Base-by-base conservation (phyloP, 441 rosid species). In the Populus hybrid region DNA sequence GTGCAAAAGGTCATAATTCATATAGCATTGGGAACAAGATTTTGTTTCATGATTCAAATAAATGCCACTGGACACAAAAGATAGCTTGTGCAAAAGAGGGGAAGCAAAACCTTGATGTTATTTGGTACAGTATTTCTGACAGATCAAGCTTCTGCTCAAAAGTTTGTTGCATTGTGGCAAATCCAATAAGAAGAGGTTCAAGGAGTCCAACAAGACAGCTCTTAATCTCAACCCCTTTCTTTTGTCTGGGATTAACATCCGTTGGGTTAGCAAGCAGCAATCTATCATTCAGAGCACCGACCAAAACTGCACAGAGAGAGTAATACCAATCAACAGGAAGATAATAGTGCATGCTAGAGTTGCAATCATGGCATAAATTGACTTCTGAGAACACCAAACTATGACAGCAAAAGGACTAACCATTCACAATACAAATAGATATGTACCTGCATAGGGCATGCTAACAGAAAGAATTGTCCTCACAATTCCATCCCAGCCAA, bases 401-500 rank as follows among this genome's bases (percentile, higher is more conserved):
- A 16, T 63, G 45, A 71, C 2, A 78, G 9, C 3, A 20, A 73
- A 33, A 2, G 59, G 40, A 18, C 38, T 69, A 53, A 59, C 42
- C n/a, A 72, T 71, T 72, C 42, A 72, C 4, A 76, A 61, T 64
- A 68, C 29, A 71, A 80, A 40, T 69, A 79, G 76, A 70, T 68
- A 72, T 63, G 71, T 80, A 94, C 99, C 98, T 84, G 99, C 90
- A 81, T 89, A 87, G 70, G 98, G 99, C 92, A 94, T 86, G 84
- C 92, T 94, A 78, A 92, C 80, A 38, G 99, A 97, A 75, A 94
- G 89, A 83, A 94, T 77, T 72, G 95, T 89, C 87, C 98, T 93
- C 79, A 85, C 97, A 83, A 86, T 89, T 76, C 99, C 98, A 81
- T 97, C 99, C 99, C 99, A 97, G 74, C 99, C 99, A 75, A 97